Evolutionary conservation across 306 rosid genomes (phyloP).

Genomic region (Leucaena leucocephala): DNA sequence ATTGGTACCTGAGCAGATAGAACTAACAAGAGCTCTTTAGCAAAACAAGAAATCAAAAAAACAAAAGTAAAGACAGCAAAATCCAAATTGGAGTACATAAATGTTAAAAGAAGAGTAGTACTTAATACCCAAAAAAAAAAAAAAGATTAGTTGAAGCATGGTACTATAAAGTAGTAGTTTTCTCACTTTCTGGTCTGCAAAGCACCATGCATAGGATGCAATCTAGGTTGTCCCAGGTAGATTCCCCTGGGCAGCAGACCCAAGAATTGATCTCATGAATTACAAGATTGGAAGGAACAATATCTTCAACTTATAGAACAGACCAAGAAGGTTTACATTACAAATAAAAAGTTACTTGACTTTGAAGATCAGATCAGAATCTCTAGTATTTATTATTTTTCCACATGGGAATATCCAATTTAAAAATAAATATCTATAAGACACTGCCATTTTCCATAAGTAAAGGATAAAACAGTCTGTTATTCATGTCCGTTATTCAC

Average conservation of each 20-base stretch:
- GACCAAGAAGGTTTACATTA: background rate
- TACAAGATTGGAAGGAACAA: background rate
- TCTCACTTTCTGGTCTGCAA: background rate
- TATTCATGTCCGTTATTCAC: background rate
- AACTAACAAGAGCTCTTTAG: background rate
- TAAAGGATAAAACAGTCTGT: background rate
- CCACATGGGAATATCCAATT: background rate
- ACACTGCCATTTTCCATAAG: background rate
- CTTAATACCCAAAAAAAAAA: background rate
- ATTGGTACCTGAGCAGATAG: constrained; percentile 3
- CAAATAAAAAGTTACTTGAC: background rate
- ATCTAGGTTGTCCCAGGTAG: background rate
- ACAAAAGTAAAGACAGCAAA: background rate
- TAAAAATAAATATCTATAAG: background rate
- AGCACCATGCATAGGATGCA: background rate
- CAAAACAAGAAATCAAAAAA: constrained; percentile 4
- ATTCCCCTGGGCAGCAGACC: background rate
- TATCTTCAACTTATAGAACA: background rate
- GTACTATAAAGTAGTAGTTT: background rate
- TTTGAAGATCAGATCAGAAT: background rate
- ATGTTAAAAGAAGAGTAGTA: too few relatives aligned
- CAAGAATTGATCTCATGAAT: background rate
- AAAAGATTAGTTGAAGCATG: too few relatives aligned
- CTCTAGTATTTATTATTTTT: background rate
- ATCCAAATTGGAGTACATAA: background rate